Conservation (phyloP, 352 stramenopile species). For the Aphanomyces astaci region DNA sequence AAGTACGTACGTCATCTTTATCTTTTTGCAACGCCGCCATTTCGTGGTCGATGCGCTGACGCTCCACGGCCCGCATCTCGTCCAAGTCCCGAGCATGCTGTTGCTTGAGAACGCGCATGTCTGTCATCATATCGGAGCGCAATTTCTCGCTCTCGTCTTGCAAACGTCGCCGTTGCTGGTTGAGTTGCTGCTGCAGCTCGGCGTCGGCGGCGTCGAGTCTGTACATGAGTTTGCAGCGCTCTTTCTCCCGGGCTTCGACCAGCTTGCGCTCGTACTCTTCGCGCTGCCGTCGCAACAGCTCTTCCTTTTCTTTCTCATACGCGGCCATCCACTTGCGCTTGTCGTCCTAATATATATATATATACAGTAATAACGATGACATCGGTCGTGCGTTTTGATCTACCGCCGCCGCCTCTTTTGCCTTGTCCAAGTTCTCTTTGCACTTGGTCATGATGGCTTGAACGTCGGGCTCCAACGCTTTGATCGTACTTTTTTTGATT, state of each 20-base stretch:
- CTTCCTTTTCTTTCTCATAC: slow-evolving; percentile 52
- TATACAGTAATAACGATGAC: too few relatives aligned
- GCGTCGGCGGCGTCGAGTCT: slow-evolving; percentile 64
- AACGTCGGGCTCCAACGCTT: slow-evolving; percentile 69
- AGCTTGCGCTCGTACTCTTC: slow-evolving; percentile 66
- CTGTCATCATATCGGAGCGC: slow-evolving; percentile 45
- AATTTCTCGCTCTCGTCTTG: slow-evolving; percentile 62
- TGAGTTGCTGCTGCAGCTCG: slow-evolving; percentile 75
- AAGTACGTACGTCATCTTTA: slow-evolving; percentile 50
- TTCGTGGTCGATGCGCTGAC: slow-evolving; percentile 31
- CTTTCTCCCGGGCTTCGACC: slow-evolving; percentile 65
- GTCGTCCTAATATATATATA: slow-evolving; percentile 37
- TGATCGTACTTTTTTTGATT: slow-evolving; percentile 78
- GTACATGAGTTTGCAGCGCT: slow-evolving; percentile 58
- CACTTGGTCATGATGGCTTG: slow-evolving; percentile 70
- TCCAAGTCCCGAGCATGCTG: slow-evolving; percentile 54
- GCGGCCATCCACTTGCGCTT: slow-evolving; percentile 42
- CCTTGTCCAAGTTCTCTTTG: slow-evolving; percentile 60
- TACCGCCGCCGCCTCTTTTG: slow-evolving; percentile 36
- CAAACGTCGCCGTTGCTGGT: slow-evolving; percentile 47
- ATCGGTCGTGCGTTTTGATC: neutral
- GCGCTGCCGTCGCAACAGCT: slow-evolving; percentile 42
- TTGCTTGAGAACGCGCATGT: slow-evolving; percentile 42
- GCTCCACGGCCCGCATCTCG: slow-evolving; percentile 43
- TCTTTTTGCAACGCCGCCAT: slow-evolving; percentile 45